These are phyloP conservation scores for Coemansia sp. DNA, from an alignment of 192 early-diverging fungal genomes.

Conservation along the genomic window DNA sequence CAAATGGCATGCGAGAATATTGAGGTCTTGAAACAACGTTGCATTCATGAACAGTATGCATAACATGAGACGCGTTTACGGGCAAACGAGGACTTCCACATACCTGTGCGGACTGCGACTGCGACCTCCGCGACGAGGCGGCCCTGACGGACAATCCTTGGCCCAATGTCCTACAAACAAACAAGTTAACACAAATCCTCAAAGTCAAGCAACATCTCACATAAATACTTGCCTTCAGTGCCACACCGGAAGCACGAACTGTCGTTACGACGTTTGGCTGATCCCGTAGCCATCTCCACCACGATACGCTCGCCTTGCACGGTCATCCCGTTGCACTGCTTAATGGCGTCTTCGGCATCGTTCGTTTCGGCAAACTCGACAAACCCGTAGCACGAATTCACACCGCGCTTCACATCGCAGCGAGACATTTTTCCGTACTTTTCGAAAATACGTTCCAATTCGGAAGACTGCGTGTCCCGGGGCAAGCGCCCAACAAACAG, in stretches of 20 bases:
- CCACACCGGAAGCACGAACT: constrained; percentile 51
- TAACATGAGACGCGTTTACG: no score
- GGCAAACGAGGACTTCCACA: constrained; percentile 6
- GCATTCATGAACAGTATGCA: no score
- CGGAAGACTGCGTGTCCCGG: constrained; percentile 18
- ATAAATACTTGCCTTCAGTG: constrained; percentile 28
- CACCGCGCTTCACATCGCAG: constrained; percentile 43
- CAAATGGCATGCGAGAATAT: not conserved
- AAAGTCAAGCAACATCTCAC: not conserved
- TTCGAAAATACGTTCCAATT: constrained; percentile 39
- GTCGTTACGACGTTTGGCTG: constrained; percentile 33
- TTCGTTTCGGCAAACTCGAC: constrained; percentile 24
- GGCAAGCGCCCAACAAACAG: constrained; percentile 51
- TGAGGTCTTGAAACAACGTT: no score
- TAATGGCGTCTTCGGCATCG: constrained; percentile 22
- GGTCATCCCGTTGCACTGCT: constrained; percentile 32
- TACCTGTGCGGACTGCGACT: constrained; percentile 49
- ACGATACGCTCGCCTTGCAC: constrained; percentile 42
- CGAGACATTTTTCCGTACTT: constrained; percentile 42
- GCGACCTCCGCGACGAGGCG: constrained; percentile 16
- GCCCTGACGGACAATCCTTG: constrained; percentile 35
- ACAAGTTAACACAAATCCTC: not conserved
- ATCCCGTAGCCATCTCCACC: constrained; percentile 38
- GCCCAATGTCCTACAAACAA: constrained; percentile 45
- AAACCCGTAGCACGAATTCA: constrained; percentile 36